These are phyloP conservation scores for Ganoderma multipileum DNA, from an alignment of 1,284 basidiomycete genomes.

Conservation along the genomic window DNA sequence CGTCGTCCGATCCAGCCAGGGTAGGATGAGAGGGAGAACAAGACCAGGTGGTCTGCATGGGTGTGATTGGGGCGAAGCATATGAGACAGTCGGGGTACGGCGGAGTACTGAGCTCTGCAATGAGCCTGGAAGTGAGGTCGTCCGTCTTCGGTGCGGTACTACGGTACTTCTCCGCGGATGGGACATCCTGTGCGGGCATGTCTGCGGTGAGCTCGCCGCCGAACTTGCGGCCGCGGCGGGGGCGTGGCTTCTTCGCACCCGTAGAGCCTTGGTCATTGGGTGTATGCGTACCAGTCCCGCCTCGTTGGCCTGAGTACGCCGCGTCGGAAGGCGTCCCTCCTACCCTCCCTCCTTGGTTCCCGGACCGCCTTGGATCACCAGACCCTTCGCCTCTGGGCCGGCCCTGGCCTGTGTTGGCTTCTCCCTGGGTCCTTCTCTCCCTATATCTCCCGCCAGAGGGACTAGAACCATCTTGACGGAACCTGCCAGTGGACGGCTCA, in stretches of 20 bases:
- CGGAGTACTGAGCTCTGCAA: conserved; percentile 62
- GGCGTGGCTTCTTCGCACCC: conserved; percentile 9
- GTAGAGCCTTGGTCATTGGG: background rate
- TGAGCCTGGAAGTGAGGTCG: conserved; percentile 76
- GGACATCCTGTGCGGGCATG: conserved; percentile 5
- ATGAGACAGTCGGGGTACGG: conserved; percentile 84
- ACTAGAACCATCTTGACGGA: conserved; percentile 8
- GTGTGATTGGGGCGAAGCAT: conserved; percentile 77
- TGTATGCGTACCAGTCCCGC: conserved; percentile 1
- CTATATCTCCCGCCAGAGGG: conserved; percentile 3
- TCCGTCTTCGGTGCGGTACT: conserved; percentile 42
- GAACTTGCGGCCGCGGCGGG: conserved; percentile 26
- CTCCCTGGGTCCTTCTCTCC: conserved; percentile 5
- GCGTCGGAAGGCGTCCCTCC: conserved; percentile 1
- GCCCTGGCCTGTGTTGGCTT: conserved; percentile 3
- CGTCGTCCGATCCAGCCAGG: conserved; percentile 43
- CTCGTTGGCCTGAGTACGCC: background rate
- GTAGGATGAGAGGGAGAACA: conserved; percentile 68
- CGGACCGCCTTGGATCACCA: conserved; percentile 9
- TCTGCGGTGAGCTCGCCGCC: conserved; percentile 25
- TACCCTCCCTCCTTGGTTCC: conserved; percentile 1
- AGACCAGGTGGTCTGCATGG: conserved; percentile 79
- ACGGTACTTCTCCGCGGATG: conserved; percentile 29
- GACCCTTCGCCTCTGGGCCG: background rate
- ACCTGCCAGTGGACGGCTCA: conserved; percentile 19